These are phyloP conservation scores for Hortiboletus campestris DNA, from an alignment of 768 basidiomycete genomes.

Conservation along the genomic window DNA sequence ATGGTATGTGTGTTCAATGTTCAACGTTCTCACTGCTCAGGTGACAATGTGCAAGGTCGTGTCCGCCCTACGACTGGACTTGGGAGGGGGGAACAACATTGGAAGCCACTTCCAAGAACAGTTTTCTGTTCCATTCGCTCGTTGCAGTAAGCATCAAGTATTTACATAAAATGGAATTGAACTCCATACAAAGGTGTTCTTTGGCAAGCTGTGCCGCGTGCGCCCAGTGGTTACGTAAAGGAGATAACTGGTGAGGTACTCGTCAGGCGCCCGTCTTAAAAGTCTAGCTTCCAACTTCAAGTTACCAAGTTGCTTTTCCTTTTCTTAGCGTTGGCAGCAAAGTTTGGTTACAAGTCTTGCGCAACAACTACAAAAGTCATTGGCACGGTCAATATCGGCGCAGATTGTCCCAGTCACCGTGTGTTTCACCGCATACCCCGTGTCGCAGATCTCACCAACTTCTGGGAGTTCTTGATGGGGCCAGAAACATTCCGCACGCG, in stretches of 20 bases:
- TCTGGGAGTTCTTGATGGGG: not conserved
- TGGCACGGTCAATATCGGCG: not conserved
- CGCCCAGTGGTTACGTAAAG: conserved; percentile 5
- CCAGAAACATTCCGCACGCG: not conserved
- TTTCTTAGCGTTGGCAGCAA: not conserved
- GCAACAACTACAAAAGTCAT: not conserved
- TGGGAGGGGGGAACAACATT: too few species aligned
- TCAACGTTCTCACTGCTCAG: too few species aligned
- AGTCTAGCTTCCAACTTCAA: not conserved
- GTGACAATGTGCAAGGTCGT: too few species aligned
- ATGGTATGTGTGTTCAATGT: too few species aligned
- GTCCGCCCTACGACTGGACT: too few species aligned
- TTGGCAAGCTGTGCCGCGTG: too few species aligned
- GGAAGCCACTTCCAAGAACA: too few species aligned
- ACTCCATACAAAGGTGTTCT: too few species aligned
- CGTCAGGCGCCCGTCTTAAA: not conserved
- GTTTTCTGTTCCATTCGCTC: too few species aligned
- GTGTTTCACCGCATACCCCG: not conserved
- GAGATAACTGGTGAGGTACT: conserved; percentile 18
- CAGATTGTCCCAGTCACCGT: not conserved
- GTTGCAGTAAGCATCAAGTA: too few species aligned
- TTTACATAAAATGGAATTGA: too few species aligned
- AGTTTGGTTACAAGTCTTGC: not conserved
- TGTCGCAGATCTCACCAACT: not conserved
- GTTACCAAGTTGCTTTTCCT: not conserved